Base-by-base conservation (phyloP, 805 yeast species). In the Saccharomycopsis sp. region DNA sequence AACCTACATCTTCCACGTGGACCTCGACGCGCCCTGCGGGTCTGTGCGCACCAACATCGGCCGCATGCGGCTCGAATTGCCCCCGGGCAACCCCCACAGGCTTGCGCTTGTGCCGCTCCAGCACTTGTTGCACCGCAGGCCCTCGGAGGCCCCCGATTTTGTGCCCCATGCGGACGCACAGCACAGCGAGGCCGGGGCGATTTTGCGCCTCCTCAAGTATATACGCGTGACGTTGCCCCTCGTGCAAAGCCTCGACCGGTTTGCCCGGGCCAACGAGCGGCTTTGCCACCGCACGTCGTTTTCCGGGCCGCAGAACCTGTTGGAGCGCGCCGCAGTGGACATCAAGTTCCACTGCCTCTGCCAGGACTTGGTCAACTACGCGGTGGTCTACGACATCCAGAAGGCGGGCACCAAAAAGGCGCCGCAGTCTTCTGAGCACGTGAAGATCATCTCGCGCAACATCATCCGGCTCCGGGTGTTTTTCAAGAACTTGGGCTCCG, bases 341-440 rank as follows among this genome's bases (percentile, higher is more conserved):
- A 55, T 60, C 12, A 57, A 57, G 24, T 60, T 54, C 34, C 60
- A 60, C 21, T 29, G 34, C 23, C 52, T 29, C 16, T 51, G 60
- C 24, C 41, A 50, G 14, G 51, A 41, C 24, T 34, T 60, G 24
- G 16, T 52, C 3, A 58, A 58, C 23, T 60, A 48, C 40, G 16
- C 52, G 2, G 15, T 60, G 16, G 54, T 56, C 24, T 58, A 57
- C 34, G 63, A 60, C 29, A 55, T 60, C 2, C 47, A 34, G 20
- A 60, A 58, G 44, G 53, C 55, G 18, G 57, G 41, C 7, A 53
- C 16, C 14, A 15, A 34, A 5, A 18, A 40, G 20, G 48, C 50
- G 15, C 40, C 58, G 40, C 56, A 54, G 23, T 48, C 50, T 37
- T 37, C 54, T 3, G 52, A 18, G 40, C 53, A n/a, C 29, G 37